Evolutionary conservation across 345 rosid species (phyloP).

Genomic region (Lagerstroemia speciosa): DNA sequence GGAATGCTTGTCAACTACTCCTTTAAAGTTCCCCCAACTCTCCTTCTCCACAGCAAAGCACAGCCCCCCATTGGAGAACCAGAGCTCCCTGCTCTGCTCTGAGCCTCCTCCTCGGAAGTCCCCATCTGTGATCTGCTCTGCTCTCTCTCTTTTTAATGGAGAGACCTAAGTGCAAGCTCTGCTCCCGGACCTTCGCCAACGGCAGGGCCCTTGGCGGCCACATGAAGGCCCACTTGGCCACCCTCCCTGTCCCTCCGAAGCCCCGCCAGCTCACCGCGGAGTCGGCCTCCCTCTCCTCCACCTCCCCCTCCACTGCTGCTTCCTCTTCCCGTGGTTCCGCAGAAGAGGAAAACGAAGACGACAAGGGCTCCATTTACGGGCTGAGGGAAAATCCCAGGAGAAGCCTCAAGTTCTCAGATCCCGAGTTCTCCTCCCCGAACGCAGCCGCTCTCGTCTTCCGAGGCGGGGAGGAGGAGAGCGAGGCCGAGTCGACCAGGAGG

Average conservation of each 20-base stretch:
- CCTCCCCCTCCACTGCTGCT: slow-evolving; percentile 23
- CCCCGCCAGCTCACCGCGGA: slow-evolving; percentile 20
- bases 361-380: slow-evolving; percentile 9
- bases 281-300: slow-evolving; percentile 27
- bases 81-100: no score
- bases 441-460: slow-evolving; percentile 29
- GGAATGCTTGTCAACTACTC: no score
- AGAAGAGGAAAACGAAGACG: slow-evolving; percentile 11
- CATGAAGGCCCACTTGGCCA: slow-evolving; percentile 84
- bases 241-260: slow-evolving; percentile 27
- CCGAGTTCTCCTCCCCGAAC: slow-evolving; percentile 41
- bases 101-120: no score
- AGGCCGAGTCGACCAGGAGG: slow-evolving; percentile 35
- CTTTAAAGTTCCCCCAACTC: no score
- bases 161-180: slow-evolving; percentile 77
- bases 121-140: background rate
- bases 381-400: slow-evolving; percentile 15
- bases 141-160: slow-evolving; percentile 29
- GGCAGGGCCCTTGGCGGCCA: slow-evolving; percentile 95
- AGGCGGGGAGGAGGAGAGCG: slow-evolving; percentile 57
- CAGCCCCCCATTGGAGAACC: no score
- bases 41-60: no score
- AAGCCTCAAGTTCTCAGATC: slow-evolving; percentile 56
- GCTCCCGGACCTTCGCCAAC: slow-evolving; percentile 61
- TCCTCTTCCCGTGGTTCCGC: slow-evolving; percentile 40